Evolutionary conservation across 2,329 filamentous ascomycete species (phyloP).

Genomic region (Blastomyces gilchristii): DNA sequence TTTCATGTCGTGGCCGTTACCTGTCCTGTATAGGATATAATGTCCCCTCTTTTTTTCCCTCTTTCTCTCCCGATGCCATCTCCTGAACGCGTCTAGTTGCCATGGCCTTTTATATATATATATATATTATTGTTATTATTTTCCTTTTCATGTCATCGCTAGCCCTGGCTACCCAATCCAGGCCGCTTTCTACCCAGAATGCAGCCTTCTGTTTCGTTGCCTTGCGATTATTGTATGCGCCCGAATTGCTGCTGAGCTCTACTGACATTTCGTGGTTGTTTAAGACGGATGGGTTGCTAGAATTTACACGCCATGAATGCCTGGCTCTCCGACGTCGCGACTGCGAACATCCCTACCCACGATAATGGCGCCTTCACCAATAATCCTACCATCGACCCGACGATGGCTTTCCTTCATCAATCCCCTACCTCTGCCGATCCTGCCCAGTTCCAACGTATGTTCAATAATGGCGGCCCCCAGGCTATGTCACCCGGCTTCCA

Average conservation of each 20-base stretch:
- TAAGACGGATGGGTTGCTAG: conserved; percentile 16
- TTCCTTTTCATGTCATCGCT: background rate
- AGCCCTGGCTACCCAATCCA: background rate
- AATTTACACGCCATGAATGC: conserved; percentile 40
- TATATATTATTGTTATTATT: background rate
- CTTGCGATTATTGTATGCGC: background rate
- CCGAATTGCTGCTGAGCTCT: background rate
- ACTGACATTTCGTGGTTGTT: background rate
- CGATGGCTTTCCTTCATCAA: conserved; percentile 39
- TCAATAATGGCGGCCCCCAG: conserved; percentile 66
- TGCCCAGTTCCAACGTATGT: conserved; percentile 53
- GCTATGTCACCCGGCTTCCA: conserved; percentile 71
- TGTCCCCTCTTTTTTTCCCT: too few species aligned
- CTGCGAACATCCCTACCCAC: conserved; percentile 33
- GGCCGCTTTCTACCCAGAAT: background rate
- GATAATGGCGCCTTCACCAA: conserved; percentile 40
- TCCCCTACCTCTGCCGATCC: conserved; percentile 41
- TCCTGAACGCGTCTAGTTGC: background rate
- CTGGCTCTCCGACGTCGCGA: conserved; percentile 41
- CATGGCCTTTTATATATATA: background rate
- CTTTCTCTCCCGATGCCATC: background rate
- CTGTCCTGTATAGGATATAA: too few species aligned
- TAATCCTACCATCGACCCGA: conserved; percentile 36
- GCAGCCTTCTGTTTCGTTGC: background rate
- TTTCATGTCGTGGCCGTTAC: background rate